phyloP scores from a whole-genome alignment of 1,284 basidiomycete species.

The Leccinum subrobustum region DNA sequence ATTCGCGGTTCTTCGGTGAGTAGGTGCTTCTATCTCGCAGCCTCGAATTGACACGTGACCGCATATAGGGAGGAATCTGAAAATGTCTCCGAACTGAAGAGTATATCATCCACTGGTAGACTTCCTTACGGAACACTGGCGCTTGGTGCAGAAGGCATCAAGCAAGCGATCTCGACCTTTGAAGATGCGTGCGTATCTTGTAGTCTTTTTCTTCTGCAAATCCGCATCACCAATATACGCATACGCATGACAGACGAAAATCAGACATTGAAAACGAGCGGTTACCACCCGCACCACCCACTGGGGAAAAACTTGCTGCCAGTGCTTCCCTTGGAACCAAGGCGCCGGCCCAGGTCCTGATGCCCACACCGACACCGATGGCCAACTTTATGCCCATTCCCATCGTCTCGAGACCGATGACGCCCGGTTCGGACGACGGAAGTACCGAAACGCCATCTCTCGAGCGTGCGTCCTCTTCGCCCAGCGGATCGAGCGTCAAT shows the following conservation, averaged over 20 bases:
- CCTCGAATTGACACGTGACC: background rate
- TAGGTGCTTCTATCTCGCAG: slow-evolving; percentile 6
- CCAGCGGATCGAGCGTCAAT: slow-evolving; percentile 24
- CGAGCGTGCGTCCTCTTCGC: slow-evolving; percentile 27
- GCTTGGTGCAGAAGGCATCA: slow-evolving; percentile 92
- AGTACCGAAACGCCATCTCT: slow-evolving; percentile 36
- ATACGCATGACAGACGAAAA: slow-evolving; percentile 65
- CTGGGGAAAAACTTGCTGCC: slow-evolving; percentile 1
- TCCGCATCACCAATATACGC: background rate
- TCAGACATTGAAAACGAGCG: slow-evolving; percentile 99
- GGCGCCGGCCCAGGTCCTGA: slow-evolving; percentile 1
- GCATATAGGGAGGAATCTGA: slow-evolving; percentile 88
- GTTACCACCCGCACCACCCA: slow-evolving; percentile 74
- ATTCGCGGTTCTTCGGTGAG: slow-evolving; percentile 89
- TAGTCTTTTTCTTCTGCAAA: background rate
- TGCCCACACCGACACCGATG: slow-evolving; percentile 25
- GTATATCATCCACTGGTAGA: slow-evolving; percentile 72
- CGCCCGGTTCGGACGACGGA: slow-evolving; percentile 37
- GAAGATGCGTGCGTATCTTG: slow-evolving; percentile 84
- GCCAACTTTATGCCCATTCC: slow-evolving; percentile 1
- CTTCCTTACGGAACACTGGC: slow-evolving; percentile 87
- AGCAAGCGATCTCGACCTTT: slow-evolving; percentile 90
- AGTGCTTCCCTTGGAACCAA: slow-evolving; percentile 5
- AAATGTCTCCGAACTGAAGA: slow-evolving; percentile 96
- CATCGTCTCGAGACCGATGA: slow-evolving; percentile 83